Conservation (phyloP, 805 yeast species). For the Ogataea paraovalis region DNA sequence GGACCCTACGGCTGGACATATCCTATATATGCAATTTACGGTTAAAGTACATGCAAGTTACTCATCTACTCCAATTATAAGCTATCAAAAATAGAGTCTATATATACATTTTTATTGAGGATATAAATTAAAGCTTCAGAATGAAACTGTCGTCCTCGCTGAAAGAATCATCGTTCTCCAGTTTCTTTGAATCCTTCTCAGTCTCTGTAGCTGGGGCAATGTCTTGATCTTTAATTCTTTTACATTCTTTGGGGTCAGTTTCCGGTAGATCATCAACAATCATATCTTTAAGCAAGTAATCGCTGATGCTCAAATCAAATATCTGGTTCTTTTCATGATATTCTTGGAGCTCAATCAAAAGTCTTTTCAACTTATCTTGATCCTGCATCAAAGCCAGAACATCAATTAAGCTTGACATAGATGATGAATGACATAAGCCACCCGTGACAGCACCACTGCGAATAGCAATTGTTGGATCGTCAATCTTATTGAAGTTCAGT, state of each 20-base stretch:
- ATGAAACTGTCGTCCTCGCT: conserved; percentile 3
- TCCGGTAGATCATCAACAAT: conserved; percentile 7
- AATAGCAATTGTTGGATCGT: conserved; percentile 23
- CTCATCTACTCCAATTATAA: too few species aligned
- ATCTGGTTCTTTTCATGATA: conserved; percentile 13
- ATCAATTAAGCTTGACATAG: conserved; percentile 18
- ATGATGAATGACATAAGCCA: conserved; percentile 22
- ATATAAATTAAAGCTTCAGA: conserved; percentile 1
- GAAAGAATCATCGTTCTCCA: not conserved
- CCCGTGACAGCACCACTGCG: conserved; percentile 16
- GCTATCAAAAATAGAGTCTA: too few species aligned
- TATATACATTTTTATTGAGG: too few species aligned
- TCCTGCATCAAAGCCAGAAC: conserved; percentile 8
- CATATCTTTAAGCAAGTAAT: conserved; percentile 8
- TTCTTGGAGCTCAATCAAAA: conserved; percentile 12
- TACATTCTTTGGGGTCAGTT: too few species aligned
- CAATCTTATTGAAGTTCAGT: conserved; percentile 16
- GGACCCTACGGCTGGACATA: too few species aligned
- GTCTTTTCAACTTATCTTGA: conserved; percentile 8
- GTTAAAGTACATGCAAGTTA: too few species aligned
- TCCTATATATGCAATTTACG: too few species aligned
- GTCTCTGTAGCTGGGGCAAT: not conserved
- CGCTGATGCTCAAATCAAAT: conserved; percentile 13
- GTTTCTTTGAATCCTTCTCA: not conserved
- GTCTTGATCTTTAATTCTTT: not conserved